A percentile compares a stretch with the other conserved stretches of the same genome.
These are phyloP conservation scores for Fraxinus floribunda DNA, from an alignment of 305 asterid species.

Conservation along the genomic window DNA sequence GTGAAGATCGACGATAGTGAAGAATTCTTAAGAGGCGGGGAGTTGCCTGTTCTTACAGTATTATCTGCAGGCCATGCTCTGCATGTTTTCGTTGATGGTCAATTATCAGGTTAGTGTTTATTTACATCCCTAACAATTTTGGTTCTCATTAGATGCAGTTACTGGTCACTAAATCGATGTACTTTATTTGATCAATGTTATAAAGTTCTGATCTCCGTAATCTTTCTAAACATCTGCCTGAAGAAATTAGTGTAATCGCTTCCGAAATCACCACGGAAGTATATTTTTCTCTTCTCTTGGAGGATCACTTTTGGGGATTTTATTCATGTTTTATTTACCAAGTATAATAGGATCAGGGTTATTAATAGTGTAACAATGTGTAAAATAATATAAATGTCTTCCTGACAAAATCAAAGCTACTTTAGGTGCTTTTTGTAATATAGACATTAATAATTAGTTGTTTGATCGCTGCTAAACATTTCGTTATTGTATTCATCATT, in stretches of 20 bases:
- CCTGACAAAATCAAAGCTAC: not conserved
- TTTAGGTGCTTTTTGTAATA: not conserved
- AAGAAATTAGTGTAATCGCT: not conserved
- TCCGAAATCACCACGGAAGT: not conserved
- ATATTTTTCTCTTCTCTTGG: not conserved
- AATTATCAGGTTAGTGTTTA: slow-evolving; percentile 58
- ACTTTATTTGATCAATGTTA: not conserved
- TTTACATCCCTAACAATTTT: not conserved
- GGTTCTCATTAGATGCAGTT: not conserved
- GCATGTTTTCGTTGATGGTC: slow-evolving; percentile 91
- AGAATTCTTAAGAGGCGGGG: slow-evolving; percentile 62
- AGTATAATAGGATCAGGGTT: not conserved
- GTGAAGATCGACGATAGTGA: slow-evolving; percentile 69
- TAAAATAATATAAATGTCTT: not conserved
- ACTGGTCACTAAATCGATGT: not conserved
- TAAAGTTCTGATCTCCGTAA: not conserved
- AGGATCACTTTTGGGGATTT: not conserved
- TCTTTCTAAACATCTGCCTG: not conserved
- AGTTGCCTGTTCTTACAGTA: slow-evolving; percentile 80
- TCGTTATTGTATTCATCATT: not conserved
- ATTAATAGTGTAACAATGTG: not conserved
- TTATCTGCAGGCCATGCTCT: slow-evolving; percentile 97
- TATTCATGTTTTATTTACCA: not conserved
- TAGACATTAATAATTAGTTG: not conserved
- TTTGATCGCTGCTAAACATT: not conserved